phyloP scores from a whole-genome alignment of 1,284 basidiomycete genomes.

The Cutaneotrichosporon mucoides region DNA sequence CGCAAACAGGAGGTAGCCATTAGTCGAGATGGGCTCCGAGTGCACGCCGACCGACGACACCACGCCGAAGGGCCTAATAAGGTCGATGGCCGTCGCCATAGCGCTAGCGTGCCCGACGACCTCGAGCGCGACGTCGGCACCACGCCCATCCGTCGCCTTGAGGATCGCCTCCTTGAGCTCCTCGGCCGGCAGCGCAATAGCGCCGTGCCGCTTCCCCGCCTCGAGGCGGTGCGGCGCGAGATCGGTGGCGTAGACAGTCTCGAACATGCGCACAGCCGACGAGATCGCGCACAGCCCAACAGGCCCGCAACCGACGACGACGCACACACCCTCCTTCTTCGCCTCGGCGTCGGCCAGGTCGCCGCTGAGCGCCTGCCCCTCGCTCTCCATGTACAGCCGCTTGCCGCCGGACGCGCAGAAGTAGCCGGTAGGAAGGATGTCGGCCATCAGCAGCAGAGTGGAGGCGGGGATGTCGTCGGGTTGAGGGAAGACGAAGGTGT shows the following conservation, averaged over 20 bases:
- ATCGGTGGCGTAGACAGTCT: conserved; percentile 40
- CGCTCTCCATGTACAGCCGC: conserved; percentile 19
- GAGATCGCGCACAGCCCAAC: conserved; percentile 49
- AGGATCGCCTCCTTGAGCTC: conserved; percentile 32
- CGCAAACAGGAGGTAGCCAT: conserved; percentile 61
- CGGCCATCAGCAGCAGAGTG: conserved; percentile 49
- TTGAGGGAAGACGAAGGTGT: conserved; percentile 47
- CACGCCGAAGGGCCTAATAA: conserved; percentile 76
- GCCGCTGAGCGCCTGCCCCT: conserved; percentile 1
- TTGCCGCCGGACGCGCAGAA: conserved; percentile 48
- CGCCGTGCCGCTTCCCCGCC: conserved; percentile 43
- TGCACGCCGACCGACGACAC: conserved; percentile 72
- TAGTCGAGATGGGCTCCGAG: conserved; percentile 30
- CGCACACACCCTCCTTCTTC: conserved; percentile 34
- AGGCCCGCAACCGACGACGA: conserved; percentile 53
- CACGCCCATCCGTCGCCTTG: conserved; percentile 45
- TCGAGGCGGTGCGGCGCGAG: conserved; percentile 26
- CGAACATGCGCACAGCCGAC: conserved; percentile 44
- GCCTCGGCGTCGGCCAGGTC: conserved; percentile 9
- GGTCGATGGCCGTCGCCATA: conserved; percentile 67
- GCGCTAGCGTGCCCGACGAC: conserved; percentile 74
- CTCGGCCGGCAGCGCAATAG: conserved; percentile 36
- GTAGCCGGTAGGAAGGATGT: conserved; percentile 52
- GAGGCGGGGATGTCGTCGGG: conserved; percentile 42
- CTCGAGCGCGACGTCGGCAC: conserved; percentile 55